Percentiles rank a stretch among this genome's conserved stretches.
Conservation (phyloP, 345 rosid species). For the Lagerstroemia speciosa region DNA sequence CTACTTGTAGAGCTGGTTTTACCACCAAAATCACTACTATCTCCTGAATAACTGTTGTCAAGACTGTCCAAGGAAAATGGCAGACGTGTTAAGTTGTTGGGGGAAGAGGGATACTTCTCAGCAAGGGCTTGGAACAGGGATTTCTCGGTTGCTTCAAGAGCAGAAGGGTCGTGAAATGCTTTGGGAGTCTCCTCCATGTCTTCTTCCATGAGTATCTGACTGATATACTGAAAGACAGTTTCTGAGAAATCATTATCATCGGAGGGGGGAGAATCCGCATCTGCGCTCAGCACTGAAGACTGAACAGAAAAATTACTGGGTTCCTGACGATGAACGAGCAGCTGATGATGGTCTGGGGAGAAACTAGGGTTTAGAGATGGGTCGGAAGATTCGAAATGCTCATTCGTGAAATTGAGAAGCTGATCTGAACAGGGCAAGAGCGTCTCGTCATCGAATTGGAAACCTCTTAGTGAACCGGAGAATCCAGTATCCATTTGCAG, state of each 20-base stretch:
- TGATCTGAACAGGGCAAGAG: conserved; percentile 24
- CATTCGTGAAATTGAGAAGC: conserved; percentile 3
- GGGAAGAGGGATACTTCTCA: conserved; percentile 12
- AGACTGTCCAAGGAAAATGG: conserved; percentile 18
- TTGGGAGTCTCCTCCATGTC: conserved; percentile 37
- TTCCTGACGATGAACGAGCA: conserved; percentile 16
- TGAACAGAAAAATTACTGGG: conserved; percentile 13
- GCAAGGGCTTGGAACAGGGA: conserved; percentile 37
- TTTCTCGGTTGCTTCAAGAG: conserved; percentile 51
- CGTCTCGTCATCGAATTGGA: conserved; percentile 25
- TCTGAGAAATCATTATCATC: conserved; percentile 47
- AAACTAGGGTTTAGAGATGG: conserved; percentile 21
- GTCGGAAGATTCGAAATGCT: neutral
- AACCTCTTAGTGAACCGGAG: conserved; percentile 15
- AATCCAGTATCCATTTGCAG: conserved; percentile 8
- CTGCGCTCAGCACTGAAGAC: conserved; percentile 11
- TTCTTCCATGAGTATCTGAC: conserved; percentile 59
- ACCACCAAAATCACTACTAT: conserved; percentile 19
- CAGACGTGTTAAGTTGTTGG: conserved; percentile 3
- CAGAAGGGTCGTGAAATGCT: conserved; percentile 34
- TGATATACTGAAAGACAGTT: conserved; percentile 39
- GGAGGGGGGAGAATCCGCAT: conserved; percentile 26
- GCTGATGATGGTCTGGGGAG: conserved; percentile 16
- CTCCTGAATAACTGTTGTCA: conserved; percentile 14
- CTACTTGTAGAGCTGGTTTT: conserved; percentile 19